Conservation (phyloP, 345 rosid genomes). For the Eucalyptus cladocalyx region DNA sequence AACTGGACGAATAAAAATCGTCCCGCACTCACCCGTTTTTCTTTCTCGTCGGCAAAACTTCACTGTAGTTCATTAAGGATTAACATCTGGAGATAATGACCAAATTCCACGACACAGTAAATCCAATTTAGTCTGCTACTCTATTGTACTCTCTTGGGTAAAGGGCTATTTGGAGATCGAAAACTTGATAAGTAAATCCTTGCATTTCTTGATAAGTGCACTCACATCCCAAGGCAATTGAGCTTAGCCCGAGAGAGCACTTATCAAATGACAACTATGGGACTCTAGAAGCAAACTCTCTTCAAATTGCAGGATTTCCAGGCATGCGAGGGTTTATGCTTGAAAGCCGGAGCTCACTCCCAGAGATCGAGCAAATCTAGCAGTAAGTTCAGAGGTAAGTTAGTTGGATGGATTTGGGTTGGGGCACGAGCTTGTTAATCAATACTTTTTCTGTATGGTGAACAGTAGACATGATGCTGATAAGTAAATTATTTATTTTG, state of each 20-base stretch:
- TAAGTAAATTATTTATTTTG: neutral
- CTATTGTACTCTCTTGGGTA: neutral
- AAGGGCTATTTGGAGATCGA: neutral
- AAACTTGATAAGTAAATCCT: neutral
- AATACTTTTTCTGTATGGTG: neutral
- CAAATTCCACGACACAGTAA: neutral
- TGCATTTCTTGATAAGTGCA: neutral
- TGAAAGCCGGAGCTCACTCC: neutral
- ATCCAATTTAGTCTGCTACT: neutral
- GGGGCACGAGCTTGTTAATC: neutral
- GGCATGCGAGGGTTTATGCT: neutral
- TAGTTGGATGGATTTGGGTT: neutral
- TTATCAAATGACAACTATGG: neutral
- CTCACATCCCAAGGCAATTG: neutral
- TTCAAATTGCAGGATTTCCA: neutral
- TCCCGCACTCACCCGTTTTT: neutral
- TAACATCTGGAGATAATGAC: neutral
- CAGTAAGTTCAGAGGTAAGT: neutral
- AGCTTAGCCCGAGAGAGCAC: neutral
- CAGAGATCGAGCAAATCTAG: neutral
- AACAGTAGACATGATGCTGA: neutral
- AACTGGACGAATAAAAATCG: neutral
- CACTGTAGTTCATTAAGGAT: neutral
- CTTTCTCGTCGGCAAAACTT: neutral
- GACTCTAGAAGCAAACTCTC: neutral